Base-by-base conservation (phyloP, 768 basidiomycete species). In the Rubroboletus pulcherrimus region DNA sequence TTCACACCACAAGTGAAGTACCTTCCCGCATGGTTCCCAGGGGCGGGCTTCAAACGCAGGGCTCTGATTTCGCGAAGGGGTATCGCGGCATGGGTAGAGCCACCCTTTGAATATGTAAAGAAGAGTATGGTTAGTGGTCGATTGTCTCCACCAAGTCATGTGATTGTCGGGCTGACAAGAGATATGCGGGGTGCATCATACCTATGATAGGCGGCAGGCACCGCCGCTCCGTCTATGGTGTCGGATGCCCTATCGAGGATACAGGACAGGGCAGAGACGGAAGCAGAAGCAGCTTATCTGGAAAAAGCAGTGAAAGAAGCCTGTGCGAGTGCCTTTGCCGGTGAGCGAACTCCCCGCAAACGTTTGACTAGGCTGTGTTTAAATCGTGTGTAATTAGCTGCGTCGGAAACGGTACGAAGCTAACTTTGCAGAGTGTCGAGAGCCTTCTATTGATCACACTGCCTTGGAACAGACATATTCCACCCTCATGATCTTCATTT, bases 21-120 rank as follows among this genome's bases (percentile, higher is more conserved):
- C 38, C 39, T 69, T 50, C 66, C 65, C 6, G n/a, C 55, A 1
- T 67, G 67, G 67, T 51, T 66, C 6, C 64, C 67, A 33, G 66
- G 66, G n/a, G 57, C 58, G 15, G 24, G 53, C 5, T 66, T 67
- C 56, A 54, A 63, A 29, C 59, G 53, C n/a, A 42, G 15, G n/a
- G 67, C 65, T 19, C 9, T 21, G 19, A 54, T 57, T 17, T 58
- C 53, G 6, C 58, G 58, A 30, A n/a, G 35, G 34, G 40, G 39
- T 3, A 49, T 57, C 24, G 6, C 56, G 4, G 21, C 40, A 31
- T 60, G 60, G 57, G 50, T 68, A 9, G 61, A 70, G 0, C 49
- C 48, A 21, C 66, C 66, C 8, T 68, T 68, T 17, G 53, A 70
- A 43, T 39, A 65, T 40, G 66, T 65, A 3, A 70, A 60, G 40